Conservation (phyloP, 2,329 filamentous ascomycete species). For the Colletotrichum echinochloae region DNA sequence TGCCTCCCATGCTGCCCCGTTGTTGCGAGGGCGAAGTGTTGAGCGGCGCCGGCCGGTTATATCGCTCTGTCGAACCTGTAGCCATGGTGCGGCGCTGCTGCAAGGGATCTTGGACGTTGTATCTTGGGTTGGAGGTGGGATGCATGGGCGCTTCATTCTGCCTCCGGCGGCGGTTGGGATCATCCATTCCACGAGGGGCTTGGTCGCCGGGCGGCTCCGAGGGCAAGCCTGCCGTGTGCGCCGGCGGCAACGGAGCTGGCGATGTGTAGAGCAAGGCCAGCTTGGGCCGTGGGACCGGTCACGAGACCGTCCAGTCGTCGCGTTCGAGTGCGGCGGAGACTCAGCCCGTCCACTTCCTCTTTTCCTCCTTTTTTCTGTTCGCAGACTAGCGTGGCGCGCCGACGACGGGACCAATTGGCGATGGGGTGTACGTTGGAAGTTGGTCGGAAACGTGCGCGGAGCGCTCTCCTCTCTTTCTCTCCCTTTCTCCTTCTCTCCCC, state of each 20-base stretch:
- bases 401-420: background rate
- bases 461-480: background rate
- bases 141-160: slow-evolving; percentile 79
- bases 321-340: slow-evolving; percentile 5
- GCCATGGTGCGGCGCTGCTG: slow-evolving; percentile 55
- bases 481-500: background rate
- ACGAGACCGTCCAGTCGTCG: slow-evolving; percentile 44
- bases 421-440: background rate
- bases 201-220: slow-evolving; percentile 65
- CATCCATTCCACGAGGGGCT: slow-evolving; percentile 79
- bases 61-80: slow-evolving; percentile 54
- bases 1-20: slow-evolving; percentile 62
- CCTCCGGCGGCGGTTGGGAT: slow-evolving; percentile 78
- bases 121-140: slow-evolving; percentile 67
- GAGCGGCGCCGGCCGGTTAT: slow-evolving; percentile 62
- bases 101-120: slow-evolving; percentile 62
- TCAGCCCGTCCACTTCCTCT: background rate
- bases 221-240: slow-evolving; percentile 72
- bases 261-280: slow-evolving; percentile 73
- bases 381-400: slow-evolving; percentile 11
- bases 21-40: slow-evolving; percentile 61
- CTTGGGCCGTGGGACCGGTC: slow-evolving; percentile 59
- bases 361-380: background rate
- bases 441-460: background rate
- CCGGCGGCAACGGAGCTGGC: slow-evolving; percentile 73